Evolutionary conservation across 106 monocot species (phyloP).

Genomic region (Dendrobium officinale): DNA sequence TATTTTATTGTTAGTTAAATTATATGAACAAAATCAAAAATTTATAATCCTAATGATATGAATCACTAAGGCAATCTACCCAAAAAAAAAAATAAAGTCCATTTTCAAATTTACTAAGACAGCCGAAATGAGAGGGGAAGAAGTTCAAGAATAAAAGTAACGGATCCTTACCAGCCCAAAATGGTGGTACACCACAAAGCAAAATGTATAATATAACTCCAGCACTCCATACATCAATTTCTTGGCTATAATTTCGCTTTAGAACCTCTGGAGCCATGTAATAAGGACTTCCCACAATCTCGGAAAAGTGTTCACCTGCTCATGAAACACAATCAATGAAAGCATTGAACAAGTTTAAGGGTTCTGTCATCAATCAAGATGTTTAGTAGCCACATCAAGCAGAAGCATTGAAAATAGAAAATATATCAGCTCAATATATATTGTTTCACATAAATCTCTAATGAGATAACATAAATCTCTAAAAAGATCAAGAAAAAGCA

Average conservation of each 20-base stretch:
- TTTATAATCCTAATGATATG: neutral
- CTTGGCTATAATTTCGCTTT: slow-evolving; percentile 14
- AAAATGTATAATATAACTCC: slow-evolving; percentile 19
- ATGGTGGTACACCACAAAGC: slow-evolving; percentile 18
- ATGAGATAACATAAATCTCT: neutral
- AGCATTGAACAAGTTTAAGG: neutral
- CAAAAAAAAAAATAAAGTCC: neutral
- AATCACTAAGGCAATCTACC: too few species aligned
- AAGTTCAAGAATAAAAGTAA: neutral
- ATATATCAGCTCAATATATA: neutral
- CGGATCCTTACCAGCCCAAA: slow-evolving; percentile 12
- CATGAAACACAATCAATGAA: neutral
- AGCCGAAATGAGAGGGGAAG: neutral
- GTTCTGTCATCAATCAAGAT: neutral
- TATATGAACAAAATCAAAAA: neutral
- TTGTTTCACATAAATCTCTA: neutral
- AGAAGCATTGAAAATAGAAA: neutral
- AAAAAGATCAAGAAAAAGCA: neutral
- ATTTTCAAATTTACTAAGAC: neutral
- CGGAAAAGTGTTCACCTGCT: slow-evolving; percentile 13
- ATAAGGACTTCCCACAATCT: slow-evolving; percentile 21
- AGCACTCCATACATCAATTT: slow-evolving; percentile 19
- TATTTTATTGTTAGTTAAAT: neutral
- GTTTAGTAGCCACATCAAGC: neutral
- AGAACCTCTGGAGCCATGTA: slow-evolving; percentile 20